Evolutionary conservation across 257 asterid genomes (phyloP), one percentile per base, ranked within the genome.

Genomic region (Rehmannia glutinosa): DNA sequence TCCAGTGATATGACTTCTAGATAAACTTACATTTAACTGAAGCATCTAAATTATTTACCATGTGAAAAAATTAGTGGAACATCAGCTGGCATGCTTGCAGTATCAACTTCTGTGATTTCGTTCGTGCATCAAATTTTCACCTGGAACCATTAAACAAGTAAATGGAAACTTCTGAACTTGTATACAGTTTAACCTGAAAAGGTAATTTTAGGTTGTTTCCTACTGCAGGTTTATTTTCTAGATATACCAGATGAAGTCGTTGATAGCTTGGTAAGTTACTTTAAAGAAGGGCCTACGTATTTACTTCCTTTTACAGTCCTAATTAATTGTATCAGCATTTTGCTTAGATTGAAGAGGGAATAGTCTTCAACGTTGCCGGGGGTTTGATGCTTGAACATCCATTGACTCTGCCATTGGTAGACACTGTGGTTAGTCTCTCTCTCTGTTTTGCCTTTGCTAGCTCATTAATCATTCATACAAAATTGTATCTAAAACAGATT

Each of bases 341-440:
- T 72, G 32, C 71, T 47, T 77, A 91, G 98, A 82, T 92, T 25
- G 96, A 89, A 63, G 98, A 89, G 73, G 98, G 86, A 36, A 71
- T 83, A 21, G 68, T 77, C 72, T 84, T 85, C 42, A 82, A 87
- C 43, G 98, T 89, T 25, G 95, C 98, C 66, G 96, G 98, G 12
- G 98, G 96, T 30, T 80, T 92, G 83, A 92, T 82, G 97, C 97
- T 92, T 55, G 98, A 92, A 77, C 98, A 92, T 77, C 96, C 96
- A 39, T 75, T 89, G 46, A 84, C 82, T 38, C 71, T 81, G 82
- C 97, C 96, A 10, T 84, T 92, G 58, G 87, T 92, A 55, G 96
- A 84, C 72, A 83, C 86, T 7, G 82, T 89, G 92, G 98, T 91
- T 58, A 62, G 75, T 62, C 78, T 68, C 77, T 67, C 71, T 56